These are phyloP conservation scores for Eucalyptus viminalis DNA, from an alignment of 345 rosid species.

Conservation along the genomic window DNA sequence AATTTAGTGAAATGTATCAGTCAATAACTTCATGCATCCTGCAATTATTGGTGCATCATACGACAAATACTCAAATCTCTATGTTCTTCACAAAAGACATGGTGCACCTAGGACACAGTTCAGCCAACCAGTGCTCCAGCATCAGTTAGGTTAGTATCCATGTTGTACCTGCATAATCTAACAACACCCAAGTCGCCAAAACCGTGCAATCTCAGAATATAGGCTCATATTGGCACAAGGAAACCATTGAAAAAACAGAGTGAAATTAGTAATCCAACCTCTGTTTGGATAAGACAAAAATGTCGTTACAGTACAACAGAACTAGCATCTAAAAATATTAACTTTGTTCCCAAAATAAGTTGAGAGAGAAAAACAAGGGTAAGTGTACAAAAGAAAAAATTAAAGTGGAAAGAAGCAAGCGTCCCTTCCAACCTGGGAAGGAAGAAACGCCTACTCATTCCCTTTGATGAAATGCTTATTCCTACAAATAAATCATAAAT, in stretches of 20 bases:
- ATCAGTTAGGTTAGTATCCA: background rate
- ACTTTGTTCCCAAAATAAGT: background rate
- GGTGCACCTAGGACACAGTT: background rate
- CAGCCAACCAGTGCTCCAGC: background rate
- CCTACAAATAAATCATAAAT: background rate
- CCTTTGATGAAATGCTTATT: background rate
- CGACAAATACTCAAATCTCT: background rate
- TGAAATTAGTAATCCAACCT: background rate
- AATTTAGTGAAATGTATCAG: background rate
- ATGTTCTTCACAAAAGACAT: background rate
- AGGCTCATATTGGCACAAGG: background rate
- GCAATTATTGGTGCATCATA: background rate
- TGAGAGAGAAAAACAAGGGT: background rate
- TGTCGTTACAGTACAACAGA: background rate
- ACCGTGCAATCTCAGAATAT: background rate
- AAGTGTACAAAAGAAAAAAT: background rate
- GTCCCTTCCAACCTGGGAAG: background rate
- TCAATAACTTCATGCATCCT: background rate
- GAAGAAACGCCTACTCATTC: background rate
- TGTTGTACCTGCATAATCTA: background rate
- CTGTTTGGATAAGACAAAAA: background rate
- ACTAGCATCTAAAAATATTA: background rate
- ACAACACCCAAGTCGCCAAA: background rate
- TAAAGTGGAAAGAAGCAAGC: background rate
- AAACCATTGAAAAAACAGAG: background rate